Conservation (phyloP, 139 green algal species). For the Diplosphaera chodatii region DNA sequence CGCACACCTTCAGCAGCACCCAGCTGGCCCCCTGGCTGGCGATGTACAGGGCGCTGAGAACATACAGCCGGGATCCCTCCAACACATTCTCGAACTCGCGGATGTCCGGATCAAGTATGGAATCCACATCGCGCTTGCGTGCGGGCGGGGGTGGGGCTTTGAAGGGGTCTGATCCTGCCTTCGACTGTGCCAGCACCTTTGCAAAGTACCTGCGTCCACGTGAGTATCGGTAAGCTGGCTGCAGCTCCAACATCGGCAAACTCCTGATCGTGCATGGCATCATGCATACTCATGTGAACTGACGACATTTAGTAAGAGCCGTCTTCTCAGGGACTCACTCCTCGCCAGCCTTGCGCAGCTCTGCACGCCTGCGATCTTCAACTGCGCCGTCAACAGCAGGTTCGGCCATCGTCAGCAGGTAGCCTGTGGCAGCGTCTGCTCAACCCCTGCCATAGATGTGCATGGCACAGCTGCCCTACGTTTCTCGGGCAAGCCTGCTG, state of each 20-base stretch:
- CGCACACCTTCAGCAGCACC: neutral
- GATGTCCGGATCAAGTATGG: neutral
- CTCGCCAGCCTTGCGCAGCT: neutral
- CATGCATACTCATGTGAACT: no score
- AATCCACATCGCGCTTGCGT: neutral
- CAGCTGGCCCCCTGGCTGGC: neutral
- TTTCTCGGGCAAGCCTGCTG: no score
- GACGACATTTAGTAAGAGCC: no score
- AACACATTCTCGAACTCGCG: neutral
- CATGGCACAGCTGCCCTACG: no score
- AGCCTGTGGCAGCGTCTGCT: no score
- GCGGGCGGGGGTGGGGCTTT: neutral
- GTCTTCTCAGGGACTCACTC: neutral
- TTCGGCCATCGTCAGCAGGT: neutral
- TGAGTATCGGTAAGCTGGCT: no score
- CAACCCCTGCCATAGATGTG: no score
- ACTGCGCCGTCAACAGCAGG: neutral
- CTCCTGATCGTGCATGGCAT: no score
- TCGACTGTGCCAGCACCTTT: neutral
- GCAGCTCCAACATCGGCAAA: no score
- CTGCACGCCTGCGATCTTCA: neutral
- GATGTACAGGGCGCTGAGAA: neutral
- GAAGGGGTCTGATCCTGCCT: neutral
- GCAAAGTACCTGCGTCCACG: constrained; percentile 1
- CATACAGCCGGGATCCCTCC: neutral